phyloP scores from a whole-genome alignment of 1,284 basidiomycete species.

The Testicularia cyperi region DNA sequence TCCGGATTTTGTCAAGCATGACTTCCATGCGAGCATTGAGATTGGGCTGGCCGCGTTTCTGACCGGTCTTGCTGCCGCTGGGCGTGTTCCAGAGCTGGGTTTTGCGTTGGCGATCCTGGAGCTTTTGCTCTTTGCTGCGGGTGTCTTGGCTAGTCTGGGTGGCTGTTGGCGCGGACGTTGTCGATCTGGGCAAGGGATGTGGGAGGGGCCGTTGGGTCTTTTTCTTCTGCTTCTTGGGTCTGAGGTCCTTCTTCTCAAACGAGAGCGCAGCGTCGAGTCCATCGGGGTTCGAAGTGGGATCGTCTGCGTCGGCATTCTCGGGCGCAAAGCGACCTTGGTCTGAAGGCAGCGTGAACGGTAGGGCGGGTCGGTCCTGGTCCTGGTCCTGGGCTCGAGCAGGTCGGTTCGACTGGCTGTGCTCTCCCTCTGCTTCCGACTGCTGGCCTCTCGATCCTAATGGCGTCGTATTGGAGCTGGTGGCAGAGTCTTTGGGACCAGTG shows the following conservation, averaged over 20 bases:
- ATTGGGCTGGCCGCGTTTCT: constrained; percentile 55
- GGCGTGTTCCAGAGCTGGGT: constrained; percentile 52
- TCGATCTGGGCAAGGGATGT: constrained; percentile 15
- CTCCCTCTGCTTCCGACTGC: background rate
- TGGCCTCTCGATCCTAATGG: constrained; percentile 17
- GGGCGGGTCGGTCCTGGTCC: constrained; percentile 1
- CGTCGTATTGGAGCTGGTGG: constrained; percentile 10
- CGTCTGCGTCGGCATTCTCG: constrained; percentile 19
- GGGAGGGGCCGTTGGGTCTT: constrained; percentile 32
- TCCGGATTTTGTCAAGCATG: constrained; percentile 56
- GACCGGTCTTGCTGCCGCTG: constrained; percentile 44
- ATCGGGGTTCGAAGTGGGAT: no score
- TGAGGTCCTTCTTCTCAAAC: constrained; percentile 24
- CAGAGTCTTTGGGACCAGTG: constrained; percentile 6
- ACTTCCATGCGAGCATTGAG: constrained; percentile 55
- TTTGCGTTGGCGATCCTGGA: constrained; percentile 39
- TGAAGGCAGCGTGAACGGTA: constrained; percentile 15
- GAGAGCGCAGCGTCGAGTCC: constrained; percentile 1
- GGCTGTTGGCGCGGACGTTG: background rate
- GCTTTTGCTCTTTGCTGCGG: constrained; percentile 41
- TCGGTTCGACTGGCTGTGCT: no score
- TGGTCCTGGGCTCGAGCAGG: no score
- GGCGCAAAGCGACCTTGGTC: constrained; percentile 47
- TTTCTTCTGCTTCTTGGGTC: constrained; percentile 9
- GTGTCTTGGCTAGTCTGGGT: constrained; percentile 10